These are phyloP conservation scores for Ogataea allantospora DNA, from an alignment of 805 yeast species.

Conservation along the genomic window DNA sequence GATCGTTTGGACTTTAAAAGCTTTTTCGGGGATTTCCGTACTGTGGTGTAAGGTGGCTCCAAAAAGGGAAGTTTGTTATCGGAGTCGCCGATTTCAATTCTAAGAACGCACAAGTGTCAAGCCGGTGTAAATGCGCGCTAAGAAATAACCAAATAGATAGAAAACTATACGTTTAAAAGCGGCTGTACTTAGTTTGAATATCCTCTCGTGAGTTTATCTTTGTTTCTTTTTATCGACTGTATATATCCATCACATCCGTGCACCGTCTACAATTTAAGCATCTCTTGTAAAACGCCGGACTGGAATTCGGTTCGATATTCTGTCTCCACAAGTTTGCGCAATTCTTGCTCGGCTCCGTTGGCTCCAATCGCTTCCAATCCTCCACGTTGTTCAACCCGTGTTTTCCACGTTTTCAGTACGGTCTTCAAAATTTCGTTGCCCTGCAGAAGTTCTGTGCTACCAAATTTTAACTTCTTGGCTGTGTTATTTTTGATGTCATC, in stretches of 20 bases:
- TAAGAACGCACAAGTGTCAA: too few relatives aligned
- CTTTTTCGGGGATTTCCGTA: constrained; percentile 8
- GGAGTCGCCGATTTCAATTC: constrained; percentile 1
- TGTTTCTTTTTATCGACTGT: constrained; percentile 7
- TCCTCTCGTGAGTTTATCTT: constrained; percentile 5
- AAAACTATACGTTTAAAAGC: too few relatives aligned
- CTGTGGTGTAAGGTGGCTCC: constrained; percentile 6
- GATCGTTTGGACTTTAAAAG: not conserved
- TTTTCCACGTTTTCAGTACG: constrained; percentile 55
- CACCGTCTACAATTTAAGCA: constrained; percentile 21
- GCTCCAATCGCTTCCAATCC: constrained; percentile 42
- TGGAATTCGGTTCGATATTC: constrained; percentile 20
- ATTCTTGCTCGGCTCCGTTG: constrained; percentile 39
- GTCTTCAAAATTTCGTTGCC: constrained; percentile 55
- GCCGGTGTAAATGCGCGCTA: too few relatives aligned
- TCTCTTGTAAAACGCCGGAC: constrained; percentile 23
- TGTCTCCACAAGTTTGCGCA: constrained; percentile 36
- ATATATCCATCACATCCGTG: constrained; percentile 4
- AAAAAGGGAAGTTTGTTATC: constrained; percentile 6
- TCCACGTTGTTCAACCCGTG: constrained; percentile 42
- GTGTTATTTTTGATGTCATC: constrained; percentile 48
- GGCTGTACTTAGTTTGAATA: too few relatives aligned
- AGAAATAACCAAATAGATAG: too few relatives aligned
- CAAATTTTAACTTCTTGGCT: constrained; percentile 50
- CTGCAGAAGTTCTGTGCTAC: constrained; percentile 46